These are phyloP conservation scores for Podila minutissima DNA, from an alignment of 192 early-diverging fungal genomes.

Conservation along the genomic window DNA sequence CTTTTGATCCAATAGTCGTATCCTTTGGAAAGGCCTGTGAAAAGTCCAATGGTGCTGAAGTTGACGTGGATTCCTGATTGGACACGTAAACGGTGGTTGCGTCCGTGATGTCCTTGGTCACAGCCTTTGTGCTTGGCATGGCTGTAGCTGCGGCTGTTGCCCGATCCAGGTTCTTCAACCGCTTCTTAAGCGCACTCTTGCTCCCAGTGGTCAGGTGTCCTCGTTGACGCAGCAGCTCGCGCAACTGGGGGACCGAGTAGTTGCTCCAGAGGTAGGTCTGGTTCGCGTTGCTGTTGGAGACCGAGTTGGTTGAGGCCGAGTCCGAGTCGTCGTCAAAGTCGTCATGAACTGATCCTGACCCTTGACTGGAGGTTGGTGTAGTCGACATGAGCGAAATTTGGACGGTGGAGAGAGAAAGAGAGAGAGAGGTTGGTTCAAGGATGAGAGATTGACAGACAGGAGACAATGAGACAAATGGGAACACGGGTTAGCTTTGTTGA, in stretches of 20 bases:
- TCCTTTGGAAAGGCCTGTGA: neutral
- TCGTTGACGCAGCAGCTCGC: slow-evolving; percentile 37
- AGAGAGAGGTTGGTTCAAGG: neutral
- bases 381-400: neutral
- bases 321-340: slow-evolving; percentile 24
- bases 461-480: neutral
- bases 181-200: slow-evolving; percentile 28
- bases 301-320: slow-evolving; percentile 13
- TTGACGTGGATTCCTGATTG: neutral
- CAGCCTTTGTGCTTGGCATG: neutral
- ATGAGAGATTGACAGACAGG: slow-evolving; percentile 1
- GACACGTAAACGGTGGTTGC: neutral
- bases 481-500: neutral
- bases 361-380: slow-evolving; percentile 4
- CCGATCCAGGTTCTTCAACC: slow-evolving; percentile 31
- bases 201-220: slow-evolving; percentile 41
- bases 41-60: neutral
- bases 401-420: neutral
- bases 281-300: neutral
- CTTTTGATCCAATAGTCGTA: neutral
- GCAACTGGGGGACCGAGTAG: slow-evolving; percentile 33
- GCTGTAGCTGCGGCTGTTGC: slow-evolving; percentile 1
- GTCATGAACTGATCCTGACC: slow-evolving; percentile 1
- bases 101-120: slow-evolving; percentile 2
- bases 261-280: slow-evolving; percentile 43